Evolutionary conservation across 176 grass and related monocot species (phyloP), one percentile per base, ranked within the genome.

Genomic region (Triticum urartu): DNA sequence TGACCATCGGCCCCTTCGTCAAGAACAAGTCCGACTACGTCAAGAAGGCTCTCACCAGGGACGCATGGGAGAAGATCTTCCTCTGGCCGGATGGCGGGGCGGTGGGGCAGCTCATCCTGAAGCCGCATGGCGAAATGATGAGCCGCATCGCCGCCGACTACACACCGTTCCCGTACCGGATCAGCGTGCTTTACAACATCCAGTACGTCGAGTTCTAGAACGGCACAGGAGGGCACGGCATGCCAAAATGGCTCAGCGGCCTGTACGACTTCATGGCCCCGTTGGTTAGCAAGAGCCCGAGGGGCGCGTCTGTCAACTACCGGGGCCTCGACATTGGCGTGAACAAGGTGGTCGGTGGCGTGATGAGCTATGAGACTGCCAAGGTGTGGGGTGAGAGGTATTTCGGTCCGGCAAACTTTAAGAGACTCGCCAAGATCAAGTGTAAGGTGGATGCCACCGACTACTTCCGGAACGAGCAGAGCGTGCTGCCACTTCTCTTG

Each of bases 21-120:
- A 75, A 75, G 72, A 75, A 75, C 13, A 75, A 75, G 72, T 75
- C 72, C 0, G 72, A 75, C 72, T 75, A 75, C 42, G 61, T 26
- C 61, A 64, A 64, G 22, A 64, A 64, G 9, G 61, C n/a, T 22
- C 61, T 64, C n/a, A 11, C 61, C 10, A 12, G 4, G 61, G 4
- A 11, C 0, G 10, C 22, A 9, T 64, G 61, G 61, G 1, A 64
- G 22, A 64, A 25, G 10, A 26, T 64, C 22, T 64, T 64, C 61
- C 22, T 11, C 10, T 26, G 61, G 61, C 61, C 61, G 4, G 10
- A 11, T 1, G 22, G 10, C 61, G n/a, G 7, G n/a, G 61, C 61
- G 3, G 3, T 5, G 22, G 61, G 61, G n/a, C 61, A 64, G 61
- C 61, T 64, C 61, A 25, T 64, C 61, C 61, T 64, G 0, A 22